Evolutionary conservation across 495 filamentous ascomycete species (phyloP).

Genomic region (Tuber microsphaerosporum): DNA sequence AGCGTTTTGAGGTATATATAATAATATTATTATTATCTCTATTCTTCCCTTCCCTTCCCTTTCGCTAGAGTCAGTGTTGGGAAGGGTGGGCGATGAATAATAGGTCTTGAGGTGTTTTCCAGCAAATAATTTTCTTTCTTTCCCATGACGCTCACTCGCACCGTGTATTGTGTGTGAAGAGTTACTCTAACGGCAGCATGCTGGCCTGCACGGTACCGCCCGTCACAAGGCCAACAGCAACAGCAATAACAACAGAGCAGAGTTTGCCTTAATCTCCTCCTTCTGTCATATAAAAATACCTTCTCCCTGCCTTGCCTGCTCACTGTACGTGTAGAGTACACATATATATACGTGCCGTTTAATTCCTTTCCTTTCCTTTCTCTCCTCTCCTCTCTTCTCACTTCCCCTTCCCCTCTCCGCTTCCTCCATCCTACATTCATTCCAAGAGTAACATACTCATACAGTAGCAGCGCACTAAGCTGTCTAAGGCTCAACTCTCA

Average conservation of each 20-base stretch:
- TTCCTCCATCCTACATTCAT: neutral
- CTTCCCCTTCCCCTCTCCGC: neutral
- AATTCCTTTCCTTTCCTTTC: neutral
- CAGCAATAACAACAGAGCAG: constrained; percentile 7
- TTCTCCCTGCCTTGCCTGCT: neutral
- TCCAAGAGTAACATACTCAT: neutral
- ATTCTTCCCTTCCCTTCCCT: neutral
- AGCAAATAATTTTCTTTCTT: neutral
- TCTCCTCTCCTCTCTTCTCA: neutral
- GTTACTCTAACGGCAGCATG: neutral
- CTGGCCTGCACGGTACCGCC: neutral
- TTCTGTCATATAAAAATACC: constrained; percentile 1
- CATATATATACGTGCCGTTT: constrained; percentile 9
- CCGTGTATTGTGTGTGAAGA: neutral
- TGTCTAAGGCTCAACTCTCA: neutral
- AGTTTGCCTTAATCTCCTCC: constrained; percentile 4
- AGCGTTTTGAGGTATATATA: neutral
- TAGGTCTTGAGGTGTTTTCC: neutral
- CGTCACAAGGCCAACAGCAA: constrained; percentile 3
- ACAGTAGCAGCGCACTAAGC: neutral
- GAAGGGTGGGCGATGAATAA: neutral
- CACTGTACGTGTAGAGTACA: neutral
- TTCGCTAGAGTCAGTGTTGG: neutral
- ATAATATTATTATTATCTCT: neutral
- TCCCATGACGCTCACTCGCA: neutral